These are phyloP conservation scores for Colletotrichum lindemuthianum DNA, from an alignment of 2,329 filamentous ascomycete genomes.

Conservation along the genomic window DNA sequence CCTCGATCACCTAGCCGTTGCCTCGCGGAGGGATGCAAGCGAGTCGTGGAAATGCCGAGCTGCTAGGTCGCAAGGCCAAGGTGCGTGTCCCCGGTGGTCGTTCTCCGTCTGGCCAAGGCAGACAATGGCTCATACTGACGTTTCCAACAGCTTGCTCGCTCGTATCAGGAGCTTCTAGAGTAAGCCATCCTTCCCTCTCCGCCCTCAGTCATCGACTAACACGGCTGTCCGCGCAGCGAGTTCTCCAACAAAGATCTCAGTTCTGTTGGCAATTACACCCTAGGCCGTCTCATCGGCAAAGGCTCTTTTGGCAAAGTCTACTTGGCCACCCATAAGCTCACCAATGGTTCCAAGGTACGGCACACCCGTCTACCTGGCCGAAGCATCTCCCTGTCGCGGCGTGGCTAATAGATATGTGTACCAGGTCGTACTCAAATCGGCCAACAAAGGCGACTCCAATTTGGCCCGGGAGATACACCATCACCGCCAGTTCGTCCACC, in stretches of 20 bases:
- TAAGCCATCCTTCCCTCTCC: slow-evolving; percentile 60
- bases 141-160: slow-evolving; percentile 81
- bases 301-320: slow-evolving; percentile 99
- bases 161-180: slow-evolving; percentile 96
- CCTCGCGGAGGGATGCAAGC: slow-evolving; percentile 58
- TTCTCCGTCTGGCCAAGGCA: no score
- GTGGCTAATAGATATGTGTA: slow-evolving; percentile 14
- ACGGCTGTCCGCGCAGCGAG: slow-evolving; percentile 68
- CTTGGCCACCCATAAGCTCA: slow-evolving; percentile 94
- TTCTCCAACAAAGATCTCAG: slow-evolving; percentile 92
- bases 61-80: slow-evolving; percentile 71
- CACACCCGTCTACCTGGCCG: background rate
- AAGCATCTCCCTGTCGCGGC: background rate
- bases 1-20: slow-evolving; percentile 30
- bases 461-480: slow-evolving; percentile 98
- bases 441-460: slow-evolving; percentile 94
- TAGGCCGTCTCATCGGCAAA: slow-evolving; percentile 93
- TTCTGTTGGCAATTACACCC: slow-evolving; percentile 92
- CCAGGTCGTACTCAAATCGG: slow-evolving; percentile 97
- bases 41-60: slow-evolving; percentile 66
- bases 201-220: slow-evolving; percentile 7
- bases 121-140: background rate
- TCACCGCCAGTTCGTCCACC: slow-evolving; percentile 96
- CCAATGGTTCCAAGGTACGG: slow-evolving; percentile 92
- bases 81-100: slow-evolving; percentile 43